These are phyloP conservation scores for Ustanciosporium gigantosporum DNA, from an alignment of 1,284 basidiomycete genomes.

Conservation along the genomic window DNA sequence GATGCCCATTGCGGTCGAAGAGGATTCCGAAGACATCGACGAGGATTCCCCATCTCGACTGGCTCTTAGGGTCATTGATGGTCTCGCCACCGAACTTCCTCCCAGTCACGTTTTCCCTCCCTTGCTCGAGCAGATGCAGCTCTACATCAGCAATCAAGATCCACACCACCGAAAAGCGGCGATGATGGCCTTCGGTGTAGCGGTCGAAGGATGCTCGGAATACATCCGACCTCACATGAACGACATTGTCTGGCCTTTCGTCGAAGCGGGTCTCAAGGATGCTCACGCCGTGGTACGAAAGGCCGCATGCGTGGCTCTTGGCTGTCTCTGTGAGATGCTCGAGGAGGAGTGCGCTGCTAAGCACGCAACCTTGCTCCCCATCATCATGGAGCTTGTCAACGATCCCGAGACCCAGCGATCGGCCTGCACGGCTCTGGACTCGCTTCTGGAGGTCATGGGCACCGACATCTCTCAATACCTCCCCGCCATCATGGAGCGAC, in stretches of 20 bases:
- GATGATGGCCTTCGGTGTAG: conserved; percentile 92
- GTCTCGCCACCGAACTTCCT: conserved; percentile 88
- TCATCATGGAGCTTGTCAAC: conserved; percentile 71
- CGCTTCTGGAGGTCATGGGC: conserved; percentile 91
- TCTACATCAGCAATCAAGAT: conserved; percentile 53
- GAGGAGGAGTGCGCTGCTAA: conserved; percentile 88
- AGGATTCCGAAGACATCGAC: conserved; percentile 79
- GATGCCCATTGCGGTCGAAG: conserved; percentile 90
- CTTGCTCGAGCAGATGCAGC: conserved; percentile 69
- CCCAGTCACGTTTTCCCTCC: conserved; percentile 96
- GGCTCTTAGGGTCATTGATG: conserved; percentile 92
- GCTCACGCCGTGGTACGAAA: conserved; percentile 83
- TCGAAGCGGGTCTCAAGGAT: conserved; percentile 87
- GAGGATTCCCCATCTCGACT: conserved; percentile 89
- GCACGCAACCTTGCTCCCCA: conserved; percentile 84
- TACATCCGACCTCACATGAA: conserved; percentile 92
- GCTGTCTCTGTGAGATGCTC: conserved; percentile 96
- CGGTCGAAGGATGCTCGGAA: conserved; percentile 96
- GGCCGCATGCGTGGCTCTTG: conserved; percentile 90
- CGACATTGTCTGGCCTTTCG: conserved; percentile 91
- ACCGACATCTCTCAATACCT: conserved; percentile 89
- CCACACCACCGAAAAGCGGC: conserved; percentile 81
- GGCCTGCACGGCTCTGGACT: conserved; percentile 95
- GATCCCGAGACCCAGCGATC: conserved; percentile 84
- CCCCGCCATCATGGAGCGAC: conserved; percentile 90